These are phyloP conservation scores for Coemansia sp. DNA, from an alignment of 192 early-diverging fungal genomes.

Conservation along the genomic window DNA sequence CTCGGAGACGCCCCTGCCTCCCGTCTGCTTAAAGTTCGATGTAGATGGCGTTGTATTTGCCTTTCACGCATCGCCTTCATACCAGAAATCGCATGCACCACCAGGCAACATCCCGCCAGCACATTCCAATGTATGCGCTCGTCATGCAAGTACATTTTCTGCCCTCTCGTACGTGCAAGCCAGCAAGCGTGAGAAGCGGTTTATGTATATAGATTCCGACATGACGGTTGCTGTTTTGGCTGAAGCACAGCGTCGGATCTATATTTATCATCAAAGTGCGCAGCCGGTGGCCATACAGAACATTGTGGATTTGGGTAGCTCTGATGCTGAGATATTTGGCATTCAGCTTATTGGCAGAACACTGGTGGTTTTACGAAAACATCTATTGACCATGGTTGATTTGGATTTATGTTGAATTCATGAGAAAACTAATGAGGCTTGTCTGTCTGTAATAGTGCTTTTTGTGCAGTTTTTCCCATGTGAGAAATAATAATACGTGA, in stretches of 20 bases:
- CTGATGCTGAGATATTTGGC: constrained; percentile 31
- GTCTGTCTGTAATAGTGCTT: too few relatives aligned
- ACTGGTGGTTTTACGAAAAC: constrained; percentile 29
- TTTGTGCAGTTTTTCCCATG: too few relatives aligned
- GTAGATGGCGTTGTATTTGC: constrained; percentile 69
- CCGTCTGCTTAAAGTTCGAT: constrained; percentile 63
- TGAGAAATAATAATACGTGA: too few relatives aligned
- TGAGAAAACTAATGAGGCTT: not conserved
- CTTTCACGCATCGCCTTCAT: constrained; percentile 20
- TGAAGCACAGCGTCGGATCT: constrained; percentile 42
- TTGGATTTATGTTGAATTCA: constrained; percentile 15
- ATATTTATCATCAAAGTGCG: constrained; percentile 36
- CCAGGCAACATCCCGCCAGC: not conserved
- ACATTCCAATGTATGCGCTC: constrained; percentile 8
- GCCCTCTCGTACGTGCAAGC: constrained; percentile 74
- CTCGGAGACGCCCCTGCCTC: constrained; percentile 24
- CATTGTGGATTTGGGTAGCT: constrained; percentile 33
- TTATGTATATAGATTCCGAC: constrained; percentile 59
- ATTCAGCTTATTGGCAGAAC: constrained; percentile 20
- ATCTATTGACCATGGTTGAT: constrained; percentile 23
- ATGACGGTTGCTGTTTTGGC: constrained; percentile 39
- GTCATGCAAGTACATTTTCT: constrained; percentile 61
- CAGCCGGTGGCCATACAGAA: constrained; percentile 21
- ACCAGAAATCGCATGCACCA: not conserved
- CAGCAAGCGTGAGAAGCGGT: constrained; percentile 68